Conservation (phyloP, 768 basidiomycete genomes). For the Termitomyces titanicus region DNA sequence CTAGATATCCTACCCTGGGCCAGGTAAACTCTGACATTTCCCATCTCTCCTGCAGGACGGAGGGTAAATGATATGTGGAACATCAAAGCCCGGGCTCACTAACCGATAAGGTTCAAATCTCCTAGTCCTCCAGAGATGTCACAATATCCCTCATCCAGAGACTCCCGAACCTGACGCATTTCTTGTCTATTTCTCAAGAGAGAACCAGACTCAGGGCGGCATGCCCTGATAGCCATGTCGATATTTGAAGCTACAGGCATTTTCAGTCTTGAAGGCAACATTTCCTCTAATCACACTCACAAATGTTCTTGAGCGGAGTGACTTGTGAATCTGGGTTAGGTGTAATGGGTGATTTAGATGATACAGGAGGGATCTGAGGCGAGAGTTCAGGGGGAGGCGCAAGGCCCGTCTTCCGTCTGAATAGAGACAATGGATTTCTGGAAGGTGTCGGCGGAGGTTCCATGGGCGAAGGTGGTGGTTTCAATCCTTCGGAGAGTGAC, state of each 20-base stretch:
- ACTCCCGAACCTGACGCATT: conserved; percentile 72
- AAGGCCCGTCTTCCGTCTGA: conserved; percentile 7
- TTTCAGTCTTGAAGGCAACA: background rate
- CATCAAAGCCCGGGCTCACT: conserved; percentile 13
- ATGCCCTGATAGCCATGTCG: conserved; percentile 68
- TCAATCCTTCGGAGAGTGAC: background rate
- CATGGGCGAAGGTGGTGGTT: background rate
- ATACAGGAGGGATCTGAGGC: conserved; percentile 12
- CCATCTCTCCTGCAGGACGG: conserved; percentile 49
- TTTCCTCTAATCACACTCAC: conserved; percentile 21
- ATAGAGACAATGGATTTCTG: conserved; percentile 6
- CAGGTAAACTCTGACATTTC: conserved; percentile 56
- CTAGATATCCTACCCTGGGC: conserved; percentile 47
- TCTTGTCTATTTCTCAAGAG: conserved; percentile 60
- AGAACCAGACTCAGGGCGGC: conserved; percentile 61
- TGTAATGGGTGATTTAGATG: conserved; percentile 8
- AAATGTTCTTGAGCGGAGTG: conserved; percentile 40
- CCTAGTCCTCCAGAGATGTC: conserved; percentile 65
- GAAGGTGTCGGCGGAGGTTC: conserved; percentile 6
- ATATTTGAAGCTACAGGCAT: conserved; percentile 53
- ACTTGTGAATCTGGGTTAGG: conserved; percentile 18
- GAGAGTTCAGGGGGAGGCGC: conserved; percentile 9
- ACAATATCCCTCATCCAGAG: conserved; percentile 79
- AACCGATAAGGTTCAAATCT: conserved; percentile 62
- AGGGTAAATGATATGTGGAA: background rate